phyloP scores from a whole-genome alignment of 768 basidiomycete species.

The Tremella fuciformis region DNA sequence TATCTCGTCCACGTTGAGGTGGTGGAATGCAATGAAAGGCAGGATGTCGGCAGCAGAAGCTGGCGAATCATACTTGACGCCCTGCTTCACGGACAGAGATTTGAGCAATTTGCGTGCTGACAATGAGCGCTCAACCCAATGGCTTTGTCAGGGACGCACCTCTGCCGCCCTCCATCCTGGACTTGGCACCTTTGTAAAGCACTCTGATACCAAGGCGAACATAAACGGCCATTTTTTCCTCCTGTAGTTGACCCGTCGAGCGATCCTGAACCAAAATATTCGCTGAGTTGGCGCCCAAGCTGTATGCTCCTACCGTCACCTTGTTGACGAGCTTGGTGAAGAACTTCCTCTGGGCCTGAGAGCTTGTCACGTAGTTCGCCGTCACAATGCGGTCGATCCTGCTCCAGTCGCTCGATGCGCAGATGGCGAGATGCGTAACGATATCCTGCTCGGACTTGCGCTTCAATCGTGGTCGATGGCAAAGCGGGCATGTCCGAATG shows the following conservation, averaged over 20 bases:
- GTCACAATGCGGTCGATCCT: slow-evolving; percentile 85
- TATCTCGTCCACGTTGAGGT: slow-evolving; percentile 76
- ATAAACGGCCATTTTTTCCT: slow-evolving; percentile 93
- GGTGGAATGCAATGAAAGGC: slow-evolving; percentile 84
- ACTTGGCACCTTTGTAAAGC: slow-evolving; percentile 81
- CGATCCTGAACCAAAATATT: slow-evolving; percentile 98
- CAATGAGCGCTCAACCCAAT: slow-evolving; percentile 2
- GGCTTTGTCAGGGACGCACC: slow-evolving; percentile 57
- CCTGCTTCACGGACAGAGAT: slow-evolving; percentile 89
- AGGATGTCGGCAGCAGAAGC: slow-evolving; percentile 80
- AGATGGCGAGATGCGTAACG: slow-evolving; percentile 93
- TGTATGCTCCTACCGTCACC: slow-evolving; percentile 80
- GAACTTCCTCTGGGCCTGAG: slow-evolving; percentile 96
- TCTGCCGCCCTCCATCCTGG: slow-evolving; percentile 81
- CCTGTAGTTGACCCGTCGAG: slow-evolving; percentile 82
- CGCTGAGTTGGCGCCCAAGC: slow-evolving; percentile 90
- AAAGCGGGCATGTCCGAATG: slow-evolving; percentile 88
- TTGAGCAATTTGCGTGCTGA: slow-evolving; percentile 79
- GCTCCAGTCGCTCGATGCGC: slow-evolving; percentile 89
- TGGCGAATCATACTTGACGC: slow-evolving; percentile 82
- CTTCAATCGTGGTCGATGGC: slow-evolving; percentile 79
- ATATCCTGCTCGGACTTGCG: slow-evolving; percentile 90
- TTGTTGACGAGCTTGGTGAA: slow-evolving; percentile 85
- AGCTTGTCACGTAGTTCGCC: slow-evolving; percentile 88
- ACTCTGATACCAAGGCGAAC: slow-evolving; percentile 88